phyloP scores from a whole-genome alignment of 2,329 filamentous ascomycete species.

The Fusarium avenaceum region DNA sequence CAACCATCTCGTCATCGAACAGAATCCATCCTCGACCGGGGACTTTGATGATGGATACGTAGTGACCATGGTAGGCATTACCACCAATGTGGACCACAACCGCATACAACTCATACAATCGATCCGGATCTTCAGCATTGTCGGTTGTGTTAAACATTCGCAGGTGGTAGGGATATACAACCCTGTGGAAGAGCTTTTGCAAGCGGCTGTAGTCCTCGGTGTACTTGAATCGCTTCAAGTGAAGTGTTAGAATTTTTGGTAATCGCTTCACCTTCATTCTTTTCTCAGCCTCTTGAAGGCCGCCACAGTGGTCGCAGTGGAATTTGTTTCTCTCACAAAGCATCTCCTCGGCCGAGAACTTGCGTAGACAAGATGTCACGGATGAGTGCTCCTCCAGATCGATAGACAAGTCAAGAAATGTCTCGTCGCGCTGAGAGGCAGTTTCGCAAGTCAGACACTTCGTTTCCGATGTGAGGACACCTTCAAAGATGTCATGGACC shows the following conservation, averaged over 20 bases:
- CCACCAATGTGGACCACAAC: conserved; percentile 98
- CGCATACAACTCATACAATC: conserved; percentile 95
- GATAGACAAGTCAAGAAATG: conserved; percentile 95
- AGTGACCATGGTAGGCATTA: conserved; percentile 97
- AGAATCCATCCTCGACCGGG: conserved; percentile 95
- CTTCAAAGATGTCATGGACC: conserved; percentile 98
- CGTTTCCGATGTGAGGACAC: conserved; percentile 93
- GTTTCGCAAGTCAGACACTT: conserved; percentile 97
- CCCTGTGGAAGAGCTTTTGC: conserved; percentile 96
- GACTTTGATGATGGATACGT: conserved; percentile 97
- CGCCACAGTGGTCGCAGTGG: conserved; percentile 96
- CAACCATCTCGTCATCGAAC: conserved; percentile 98
- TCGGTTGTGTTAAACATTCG: conserved; percentile 98
- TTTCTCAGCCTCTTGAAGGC: conserved; percentile 97
- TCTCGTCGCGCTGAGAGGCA: conserved; percentile 93
- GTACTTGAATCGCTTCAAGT: conserved; percentile 98
- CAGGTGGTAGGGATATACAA: conserved; percentile 96
- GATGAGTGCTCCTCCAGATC: conserved; percentile 96
- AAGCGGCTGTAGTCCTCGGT: conserved; percentile 94
- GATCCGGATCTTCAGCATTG: conserved; percentile 92
- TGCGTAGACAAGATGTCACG: conserved; percentile 92
- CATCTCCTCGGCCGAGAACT: conserved; percentile 99
- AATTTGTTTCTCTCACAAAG: conserved; percentile 99
- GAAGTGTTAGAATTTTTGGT: conserved; percentile 90
- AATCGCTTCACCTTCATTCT: conserved; percentile 98